phyloP scores from a whole-genome alignment of 1,284 basidiomycete genomes.

The Ustilago trichophora region DNA sequence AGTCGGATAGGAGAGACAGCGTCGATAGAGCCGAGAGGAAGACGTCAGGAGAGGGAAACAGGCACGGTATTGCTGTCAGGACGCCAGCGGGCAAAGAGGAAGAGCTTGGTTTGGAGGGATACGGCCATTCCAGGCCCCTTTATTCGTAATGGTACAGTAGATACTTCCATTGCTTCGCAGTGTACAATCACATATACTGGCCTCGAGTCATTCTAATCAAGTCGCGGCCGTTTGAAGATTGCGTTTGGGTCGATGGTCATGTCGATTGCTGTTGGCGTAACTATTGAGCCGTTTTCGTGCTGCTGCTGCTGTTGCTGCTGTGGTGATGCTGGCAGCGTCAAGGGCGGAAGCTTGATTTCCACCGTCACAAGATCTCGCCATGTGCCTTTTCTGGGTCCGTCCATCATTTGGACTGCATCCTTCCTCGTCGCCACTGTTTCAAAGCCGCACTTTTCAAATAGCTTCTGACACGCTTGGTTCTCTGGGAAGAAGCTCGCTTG shows the following conservation, averaged over 20 bases:
- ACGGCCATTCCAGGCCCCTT: conserved; percentile 29
- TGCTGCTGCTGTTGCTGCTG: conserved; percentile 2
- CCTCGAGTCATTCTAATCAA: neutral
- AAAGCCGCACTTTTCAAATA: conserved; percentile 23
- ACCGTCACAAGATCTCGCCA: conserved; percentile 34
- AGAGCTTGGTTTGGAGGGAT: conserved; percentile 39
- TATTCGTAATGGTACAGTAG: no score
- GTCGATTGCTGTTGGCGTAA: neutral
- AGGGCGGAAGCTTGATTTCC: conserved; percentile 14
- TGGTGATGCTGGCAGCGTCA: neutral
- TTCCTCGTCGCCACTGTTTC: neutral
- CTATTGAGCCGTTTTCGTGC: neutral
- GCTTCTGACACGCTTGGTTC: conserved; percentile 9
- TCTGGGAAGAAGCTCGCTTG: conserved; percentile 37
- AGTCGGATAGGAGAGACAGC: neutral
- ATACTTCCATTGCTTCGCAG: neutral
- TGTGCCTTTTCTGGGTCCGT: conserved; percentile 20
- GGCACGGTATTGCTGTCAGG: conserved; percentile 34
- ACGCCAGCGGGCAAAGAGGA: conserved; percentile 35
- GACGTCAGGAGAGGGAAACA: conserved; percentile 14
- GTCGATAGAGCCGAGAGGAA: conserved; percentile 3
- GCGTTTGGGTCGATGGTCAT: conserved; percentile 26
- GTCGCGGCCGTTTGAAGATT: conserved; percentile 29
- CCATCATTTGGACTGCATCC: conserved; percentile 27
- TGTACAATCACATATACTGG: conserved; percentile 17